Evolutionary conservation across 352 stramenopile species (phyloP), one percentile per base, ranked within the genome.

Genomic region (Globisporangium spiculum): DNA sequence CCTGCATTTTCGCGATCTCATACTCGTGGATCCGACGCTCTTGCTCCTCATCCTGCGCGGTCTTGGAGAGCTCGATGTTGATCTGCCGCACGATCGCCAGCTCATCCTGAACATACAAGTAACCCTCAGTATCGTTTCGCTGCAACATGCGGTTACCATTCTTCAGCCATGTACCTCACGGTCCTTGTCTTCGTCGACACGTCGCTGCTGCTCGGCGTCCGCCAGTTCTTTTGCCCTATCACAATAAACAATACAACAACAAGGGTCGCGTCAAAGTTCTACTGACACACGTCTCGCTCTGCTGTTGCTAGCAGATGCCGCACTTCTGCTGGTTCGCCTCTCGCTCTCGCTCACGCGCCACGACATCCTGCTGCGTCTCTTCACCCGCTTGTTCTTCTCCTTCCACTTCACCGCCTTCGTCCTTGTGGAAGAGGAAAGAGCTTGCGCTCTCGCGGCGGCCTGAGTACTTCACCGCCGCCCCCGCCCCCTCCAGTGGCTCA

Each of bases 1-100:
- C 79, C 65, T 92, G 79, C 54, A 89, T 73, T 27, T 85, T 83
- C 34, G 81, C 72, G 48, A 91, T 55, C 52, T 93, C 81, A 46
- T 89, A 80, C 67, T 91, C 83, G 53, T 74, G 77, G 62, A 93
- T 73, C 30, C 85, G 81, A 2, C 83, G 81, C 60, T 87, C 78
- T 34, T 86, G 76, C 64, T 93, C 85, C 54, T 88, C 78, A 32
- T 91, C 78, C 24, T 81, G 83, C 3, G 78, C 81, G 0, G 69
- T 73, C 58, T 90, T 88, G 1, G 80, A 88, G 44, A 77, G 81
- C 69, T 91, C 81, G 20, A 89, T 77, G 64, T 93, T 91, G 72
- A 91, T 91, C 72, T 91, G 80, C 10, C 85, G 83, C 56, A 91
- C 81, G 59, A 93, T 78, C 27, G 67, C 79, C 16, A 81, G n/a